Conservation (phyloP, 805 yeast genomes). For the Tetrapisispora taiwanensis region DNA sequence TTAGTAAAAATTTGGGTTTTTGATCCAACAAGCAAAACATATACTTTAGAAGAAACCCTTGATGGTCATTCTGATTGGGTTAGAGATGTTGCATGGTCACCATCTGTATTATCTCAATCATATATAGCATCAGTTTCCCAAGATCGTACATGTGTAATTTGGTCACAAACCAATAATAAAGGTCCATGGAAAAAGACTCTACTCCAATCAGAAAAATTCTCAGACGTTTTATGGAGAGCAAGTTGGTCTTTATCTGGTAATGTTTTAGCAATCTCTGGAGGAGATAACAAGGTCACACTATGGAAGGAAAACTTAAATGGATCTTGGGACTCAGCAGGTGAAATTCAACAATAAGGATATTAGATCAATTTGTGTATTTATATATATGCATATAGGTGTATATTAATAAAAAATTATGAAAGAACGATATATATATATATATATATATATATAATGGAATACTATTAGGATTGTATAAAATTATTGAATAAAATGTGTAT, state of each 20-base stretch:
- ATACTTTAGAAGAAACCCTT: slow-evolving; percentile 63
- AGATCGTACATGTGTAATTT: slow-evolving; percentile 86
- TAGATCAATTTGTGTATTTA: too few relatives aligned
- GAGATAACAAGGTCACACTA: slow-evolving; percentile 88
- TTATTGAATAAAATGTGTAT: background rate
- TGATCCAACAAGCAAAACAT: slow-evolving; percentile 45
- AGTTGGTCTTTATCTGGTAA: slow-evolving; percentile 96
- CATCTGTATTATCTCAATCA: slow-evolving; percentile 73
- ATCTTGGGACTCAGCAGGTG: slow-evolving; percentile 96
- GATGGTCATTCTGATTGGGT: slow-evolving; percentile 98
- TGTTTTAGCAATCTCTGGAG: slow-evolving; percentile 88
- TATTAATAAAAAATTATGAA: too few relatives aligned
- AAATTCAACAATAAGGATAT: slow-evolving; percentile 39
- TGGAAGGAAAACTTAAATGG: slow-evolving; percentile 95
- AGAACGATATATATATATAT: too few relatives aligned
- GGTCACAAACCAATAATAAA: slow-evolving; percentile 71
- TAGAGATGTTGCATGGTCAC: slow-evolving; percentile 97
- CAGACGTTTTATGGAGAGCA: slow-evolving; percentile 97
- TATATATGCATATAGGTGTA: too few relatives aligned
- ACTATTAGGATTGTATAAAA: too few relatives aligned
- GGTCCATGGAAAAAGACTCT: slow-evolving; percentile 74
- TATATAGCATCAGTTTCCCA: slow-evolving; percentile 96
- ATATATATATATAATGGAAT: too few relatives aligned
- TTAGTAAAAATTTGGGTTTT: slow-evolving; percentile 84
- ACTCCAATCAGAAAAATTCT: slow-evolving; percentile 71